These are phyloP conservation scores for Adansonia grandidieri DNA, from an alignment of 441 rosid species.

Conservation along the genomic window DNA sequence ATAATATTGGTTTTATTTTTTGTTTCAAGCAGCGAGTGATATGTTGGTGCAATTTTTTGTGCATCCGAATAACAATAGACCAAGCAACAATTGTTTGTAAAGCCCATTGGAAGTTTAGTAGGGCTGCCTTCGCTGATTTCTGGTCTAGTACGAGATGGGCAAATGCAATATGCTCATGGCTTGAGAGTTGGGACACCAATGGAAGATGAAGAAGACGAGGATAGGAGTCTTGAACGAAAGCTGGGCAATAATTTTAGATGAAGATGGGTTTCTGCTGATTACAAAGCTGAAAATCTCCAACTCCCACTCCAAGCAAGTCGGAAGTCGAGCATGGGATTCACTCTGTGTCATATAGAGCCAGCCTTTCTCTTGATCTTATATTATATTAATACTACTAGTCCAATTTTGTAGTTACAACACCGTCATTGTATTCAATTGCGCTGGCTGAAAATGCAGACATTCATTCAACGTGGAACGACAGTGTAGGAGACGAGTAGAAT, in stretches of 20 bases:
- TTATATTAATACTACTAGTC: no score
- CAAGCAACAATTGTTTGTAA: conserved; percentile 20
- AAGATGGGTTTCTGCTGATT: not conserved
- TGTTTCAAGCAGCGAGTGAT: no score
- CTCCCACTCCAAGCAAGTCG: not conserved
- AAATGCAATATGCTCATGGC: conserved; percentile 50
- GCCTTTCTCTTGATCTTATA: no score
- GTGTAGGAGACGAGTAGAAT: no score
- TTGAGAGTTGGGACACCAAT: conserved; percentile 43
- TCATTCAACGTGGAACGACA: no score
- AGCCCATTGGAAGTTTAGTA: conserved; percentile 77
- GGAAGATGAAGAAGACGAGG: conserved; percentile 26
- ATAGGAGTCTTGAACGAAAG: conserved; percentile 28
- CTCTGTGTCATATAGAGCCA: not conserved
- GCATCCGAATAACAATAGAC: no score
- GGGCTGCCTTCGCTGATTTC: conserved; percentile 60
- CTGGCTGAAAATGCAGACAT: no score
- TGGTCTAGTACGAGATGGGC: conserved; percentile 66
- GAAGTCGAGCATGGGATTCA: not conserved
- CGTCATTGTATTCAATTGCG: no score
- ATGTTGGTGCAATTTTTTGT: no score
- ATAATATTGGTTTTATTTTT: no score
- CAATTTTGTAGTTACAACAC: not conserved
- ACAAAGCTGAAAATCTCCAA: conserved; percentile 9
- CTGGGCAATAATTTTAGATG: conserved; percentile 27